Evolutionary conservation across 1,284 basidiomycete species (phyloP), one percentile per base, ranked within the genome.

Genomic region (Mrakiaceae sp.): DNA sequence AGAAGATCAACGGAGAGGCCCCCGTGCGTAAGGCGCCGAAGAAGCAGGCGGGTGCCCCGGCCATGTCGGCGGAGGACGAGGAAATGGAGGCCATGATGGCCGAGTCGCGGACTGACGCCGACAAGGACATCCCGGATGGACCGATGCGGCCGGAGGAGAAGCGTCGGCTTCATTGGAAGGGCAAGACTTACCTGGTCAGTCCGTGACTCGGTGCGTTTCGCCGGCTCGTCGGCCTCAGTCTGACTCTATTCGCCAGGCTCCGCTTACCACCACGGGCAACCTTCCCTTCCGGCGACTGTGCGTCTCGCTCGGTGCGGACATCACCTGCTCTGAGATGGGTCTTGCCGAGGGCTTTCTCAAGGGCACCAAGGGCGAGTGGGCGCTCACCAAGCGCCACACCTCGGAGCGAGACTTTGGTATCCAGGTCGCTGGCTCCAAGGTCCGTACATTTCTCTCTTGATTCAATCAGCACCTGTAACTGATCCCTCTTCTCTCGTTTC

Each of bases 271-370:
- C 11, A 63, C 62, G 5, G 62, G 62, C 6, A 66, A 66, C 49
- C 61, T 66, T 47, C 95, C 95, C 0, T 98, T 98, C 81, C 86
- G 95, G 14, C 83, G 93, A 39, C 76, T 98, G 16, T 97, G 92
- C 70, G 84, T 88, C 5, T 79, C 83, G 49, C 87, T 90, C 67
- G 95, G 95, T 6, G 90, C 88, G 1, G 92, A 96, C 69, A 97
- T 98, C 71, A 96, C 92, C 11, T 93, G 90, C 69, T 91, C 91
- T 48, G 95, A 98, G 78, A 98, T 82, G 81, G 89, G 88, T 6
- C 81, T 95, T 4, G 85, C 88, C 1, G 84, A 82, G 59, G 90
- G 88, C 1, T 87, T 94, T 71, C 81, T 94, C 12, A 76, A 81
- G 10, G 92, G 88, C 2, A 88, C 88, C 8, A 86, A 86, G 64